Evolutionary conservation across 2,329 filamentous ascomycete genomes (phyloP), one percentile per base, ranked within the genome.

Genomic region (Penicillium thymicola): DNA sequence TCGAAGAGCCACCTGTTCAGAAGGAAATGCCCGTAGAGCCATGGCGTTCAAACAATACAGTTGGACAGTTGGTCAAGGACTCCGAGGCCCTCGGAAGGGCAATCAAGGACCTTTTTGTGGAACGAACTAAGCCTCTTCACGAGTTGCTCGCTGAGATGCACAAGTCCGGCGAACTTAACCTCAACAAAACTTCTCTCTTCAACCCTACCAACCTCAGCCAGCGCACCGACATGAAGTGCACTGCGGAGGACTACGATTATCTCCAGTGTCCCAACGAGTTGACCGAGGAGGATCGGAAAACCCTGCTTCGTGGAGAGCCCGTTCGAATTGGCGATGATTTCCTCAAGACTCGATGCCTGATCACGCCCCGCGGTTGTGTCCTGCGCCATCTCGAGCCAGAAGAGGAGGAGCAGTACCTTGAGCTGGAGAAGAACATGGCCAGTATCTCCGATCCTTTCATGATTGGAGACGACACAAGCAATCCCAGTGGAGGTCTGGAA

Each of bases 401-500:
- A n/a, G 78, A 80, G 62, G 76, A 78, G 57, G 72, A 78, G 18
- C 72, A 71, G 23, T 77, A 78, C 41, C 67, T 80, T 1, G 70
- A 71, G n/a, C 66, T 80, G 7, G 76, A 79, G 60, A 75, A 75
- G 55, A 70, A 66, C 51, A 65, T 72, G 5, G 58, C 64, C 6
- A 63, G 64, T 25, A 57, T 65, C 21, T 61, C 66, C 11, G 73
- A 73, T 57, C 68, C 65, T 37, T 72, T 70, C 43, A 70, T 75
- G 51, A 73, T 75, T 10, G 70, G 75, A 21, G 71, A 75, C 3
- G 76, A 79, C 45, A 64, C 69, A n/a, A 75, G 70, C 47, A 79
- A 79, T 57, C 72, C 76, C 27, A 72, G 68, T 32, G 77, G 77
- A 7, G 76, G 76, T 3, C 67, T 79, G 28, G 76, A 79, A 54